Percentiles rank a stretch among this genome's conserved stretches.
phyloP scores from a whole-genome alignment of 2,329 filamentous ascomycete species.

The Nothophaeocryptopus gaeumannii region DNA sequence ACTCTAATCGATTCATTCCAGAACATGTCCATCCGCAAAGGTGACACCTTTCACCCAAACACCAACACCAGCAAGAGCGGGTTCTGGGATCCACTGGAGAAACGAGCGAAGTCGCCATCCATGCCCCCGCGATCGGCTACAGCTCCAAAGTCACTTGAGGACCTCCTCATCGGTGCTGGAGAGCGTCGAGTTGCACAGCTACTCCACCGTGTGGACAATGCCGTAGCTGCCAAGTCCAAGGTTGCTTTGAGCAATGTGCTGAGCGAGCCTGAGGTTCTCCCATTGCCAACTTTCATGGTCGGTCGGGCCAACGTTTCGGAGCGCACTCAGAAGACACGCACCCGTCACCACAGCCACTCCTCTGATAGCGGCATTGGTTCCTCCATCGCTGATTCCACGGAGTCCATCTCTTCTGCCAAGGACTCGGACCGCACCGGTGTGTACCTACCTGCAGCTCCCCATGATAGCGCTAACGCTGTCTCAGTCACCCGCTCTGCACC shows the following conservation, averaged over 20 bases:
- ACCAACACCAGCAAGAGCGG: slow-evolving; percentile 43
- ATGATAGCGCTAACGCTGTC: slow-evolving; percentile 10
- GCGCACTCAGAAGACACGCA: slow-evolving; percentile 33
- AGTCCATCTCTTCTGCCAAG: slow-evolving; percentile 27
- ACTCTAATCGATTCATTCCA: slow-evolving; percentile 37
- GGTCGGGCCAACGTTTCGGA: slow-evolving; percentile 32
- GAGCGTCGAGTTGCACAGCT: slow-evolving; percentile 46
- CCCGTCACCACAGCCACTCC: slow-evolving; percentile 63
- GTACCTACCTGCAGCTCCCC: slow-evolving; percentile 10
- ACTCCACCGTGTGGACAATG: slow-evolving; percentile 46
- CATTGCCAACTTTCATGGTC: slow-evolving; percentile 46
- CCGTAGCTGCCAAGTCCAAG: slow-evolving; percentile 37
- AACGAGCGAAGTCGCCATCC: slow-evolving; percentile 30
- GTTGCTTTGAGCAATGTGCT: slow-evolving; percentile 40
- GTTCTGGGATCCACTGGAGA: slow-evolving; percentile 37
- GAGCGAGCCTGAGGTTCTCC: slow-evolving; percentile 49
- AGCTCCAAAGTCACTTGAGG: slow-evolving; percentile 48
- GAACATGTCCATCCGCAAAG: slow-evolving; percentile 48
- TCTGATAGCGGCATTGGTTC: slow-evolving; percentile 88
- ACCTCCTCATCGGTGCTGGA: slow-evolving; percentile 46
- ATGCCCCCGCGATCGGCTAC: slow-evolving; percentile 50
- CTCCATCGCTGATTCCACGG: slow-evolving; percentile 56
- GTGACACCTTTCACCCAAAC: slow-evolving; percentile 49
- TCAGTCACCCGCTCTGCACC: slow-evolving; percentile 11
- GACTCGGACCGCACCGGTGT: slow-evolving; percentile 26